Evolutionary conservation across 257 asterid species (phyloP), one percentile per base, ranked within the genome.

Genomic region (Solanum sejunctum): DNA sequence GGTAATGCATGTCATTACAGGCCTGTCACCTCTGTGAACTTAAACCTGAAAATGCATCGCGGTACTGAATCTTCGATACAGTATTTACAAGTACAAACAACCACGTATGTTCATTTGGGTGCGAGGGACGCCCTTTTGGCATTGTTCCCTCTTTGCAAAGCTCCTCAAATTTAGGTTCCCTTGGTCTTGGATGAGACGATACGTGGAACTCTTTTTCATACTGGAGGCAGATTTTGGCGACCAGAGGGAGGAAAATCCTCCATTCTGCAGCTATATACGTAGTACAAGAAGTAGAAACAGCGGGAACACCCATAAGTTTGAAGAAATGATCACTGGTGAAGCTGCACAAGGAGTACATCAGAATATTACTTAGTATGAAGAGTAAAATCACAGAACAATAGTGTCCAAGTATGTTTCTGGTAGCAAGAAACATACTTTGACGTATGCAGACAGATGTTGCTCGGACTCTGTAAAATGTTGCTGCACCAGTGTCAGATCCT

Each of bases 21-120:
- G 97, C 97, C 98, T 57, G 98, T 93, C 98, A 91, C 94, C 97
- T 88, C 82, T 86, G 94, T 91, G 94, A 95, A 95, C 98, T 95
- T 95, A 92, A 97, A 95, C 97, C 97, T 86, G 91, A 89, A 87
- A 87, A 86, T 87, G 94, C 95, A 88, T 87, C 82, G 71, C 20
- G 89, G 92, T 89, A 86, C 93, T 56, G 85, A 72, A 70, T 51
- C 87, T 84, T 88, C 85, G 87, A 91, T 86, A 90, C 60, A 87
- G 88, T 95, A 95, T 95, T 91, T 95, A 95, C 97, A 93, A 51
- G 87, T 89, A 90, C 87, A 88, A 86, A 87, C 82, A 47, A 86
- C 89, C 80, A 84, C 88, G 84, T 89, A 91, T 91, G 89, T 85
- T 88, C 94, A 91, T 91, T 87, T 87, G 89, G 58, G 85, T 60